phyloP scores from a whole-genome alignment of 108 stramenopile species.

The Chaetoceros muelleri region DNA sequence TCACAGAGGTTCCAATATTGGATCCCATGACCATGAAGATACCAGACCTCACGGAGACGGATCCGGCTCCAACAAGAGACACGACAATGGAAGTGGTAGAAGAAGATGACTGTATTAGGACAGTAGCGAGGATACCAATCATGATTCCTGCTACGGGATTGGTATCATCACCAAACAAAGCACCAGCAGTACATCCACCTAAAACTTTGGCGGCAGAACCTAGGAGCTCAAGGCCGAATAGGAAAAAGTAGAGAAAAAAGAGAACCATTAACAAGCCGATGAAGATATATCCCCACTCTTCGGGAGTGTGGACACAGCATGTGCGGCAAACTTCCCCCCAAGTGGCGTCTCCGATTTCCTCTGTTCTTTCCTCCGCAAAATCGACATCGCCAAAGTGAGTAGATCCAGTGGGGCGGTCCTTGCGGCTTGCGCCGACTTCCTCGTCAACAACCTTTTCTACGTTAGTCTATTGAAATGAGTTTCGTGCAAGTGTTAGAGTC shows the following conservation, averaged over 20 bases:
- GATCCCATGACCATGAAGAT: conserved; percentile 75
- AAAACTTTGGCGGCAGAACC: conserved; percentile 51
- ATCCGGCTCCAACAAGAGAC: conserved; percentile 42
- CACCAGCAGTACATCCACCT: conserved; percentile 50
- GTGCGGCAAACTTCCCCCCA: conserved; percentile 48
- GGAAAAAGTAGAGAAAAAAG: conserved; percentile 70
- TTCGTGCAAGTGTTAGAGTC: neutral
- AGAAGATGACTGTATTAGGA: conserved; percentile 55
- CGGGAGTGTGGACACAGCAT: conserved; percentile 42
- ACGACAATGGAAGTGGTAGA: conserved; percentile 79
- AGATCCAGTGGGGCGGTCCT: conserved; percentile 48
- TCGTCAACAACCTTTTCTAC: conserved; percentile 1
- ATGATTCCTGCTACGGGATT: conserved; percentile 68
- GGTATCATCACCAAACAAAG: conserved; percentile 38
- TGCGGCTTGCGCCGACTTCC: conserved; percentile 17
- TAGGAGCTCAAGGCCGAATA: conserved; percentile 54
- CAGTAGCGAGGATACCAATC: conserved; percentile 58
- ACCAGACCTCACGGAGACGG: conserved; percentile 30
- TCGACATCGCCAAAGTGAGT: conserved; percentile 57
- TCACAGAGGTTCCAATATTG: too few species aligned
- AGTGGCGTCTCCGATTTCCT: conserved; percentile 27
- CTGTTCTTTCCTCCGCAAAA: conserved; percentile 30
- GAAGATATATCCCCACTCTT: conserved; percentile 35
- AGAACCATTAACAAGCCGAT: conserved; percentile 21
- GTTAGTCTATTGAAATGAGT: too few species aligned